Percentiles rank a stretch among this genome's conserved stretches.
These are phyloP conservation scores for Haematococcus sp. DNA, from an alignment of 139 green algal species.

Conservation along the genomic window DNA sequence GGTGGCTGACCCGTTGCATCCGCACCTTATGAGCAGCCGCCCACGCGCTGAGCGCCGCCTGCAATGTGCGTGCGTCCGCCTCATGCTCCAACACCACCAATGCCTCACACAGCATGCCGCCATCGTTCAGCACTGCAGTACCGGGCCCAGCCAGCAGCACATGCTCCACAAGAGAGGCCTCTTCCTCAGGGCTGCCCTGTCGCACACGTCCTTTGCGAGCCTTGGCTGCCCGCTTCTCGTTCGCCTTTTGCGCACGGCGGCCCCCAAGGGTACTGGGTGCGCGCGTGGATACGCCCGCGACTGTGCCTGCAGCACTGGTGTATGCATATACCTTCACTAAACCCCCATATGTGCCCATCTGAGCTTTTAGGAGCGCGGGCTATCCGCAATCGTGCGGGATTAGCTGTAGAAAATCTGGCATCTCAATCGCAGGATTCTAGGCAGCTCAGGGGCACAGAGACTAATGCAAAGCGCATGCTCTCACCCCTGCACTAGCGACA, in stretches of 20 bases:
- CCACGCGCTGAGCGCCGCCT: slow-evolving; percentile 55
- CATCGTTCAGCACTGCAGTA: slow-evolving; percentile 29
- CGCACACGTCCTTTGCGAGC: slow-evolving; percentile 9
- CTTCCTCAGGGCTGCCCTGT: slow-evolving; percentile 67
- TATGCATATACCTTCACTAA: too few species aligned
- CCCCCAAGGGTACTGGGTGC: slow-evolving; percentile 44
- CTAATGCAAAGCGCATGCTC: too few species aligned
- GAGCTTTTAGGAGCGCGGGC: too few species aligned
- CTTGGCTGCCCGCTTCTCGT: slow-evolving; percentile 30
- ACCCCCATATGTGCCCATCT: too few species aligned
- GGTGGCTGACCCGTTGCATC: too few species aligned
- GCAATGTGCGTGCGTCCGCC: slow-evolving; percentile 65
- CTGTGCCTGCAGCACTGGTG: not conserved
- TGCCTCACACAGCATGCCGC: slow-evolving; percentile 70
- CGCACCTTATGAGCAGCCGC: slow-evolving; percentile 24
- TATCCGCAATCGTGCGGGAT: too few species aligned
- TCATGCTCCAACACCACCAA: slow-evolving; percentile 76
- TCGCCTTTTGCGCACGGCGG: slow-evolving; percentile 14
- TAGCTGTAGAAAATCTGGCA: too few species aligned
- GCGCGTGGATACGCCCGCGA: not conserved
- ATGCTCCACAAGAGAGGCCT: slow-evolving; percentile 56
- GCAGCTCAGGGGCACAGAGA: too few species aligned
- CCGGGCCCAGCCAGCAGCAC: slow-evolving; percentile 20
- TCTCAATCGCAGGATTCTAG: too few species aligned
- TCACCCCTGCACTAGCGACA: too few species aligned